These are phyloP conservation scores for Soucietia sequanensis DNA, from an alignment of 805 yeast genomes.

Conservation along the genomic window DNA sequence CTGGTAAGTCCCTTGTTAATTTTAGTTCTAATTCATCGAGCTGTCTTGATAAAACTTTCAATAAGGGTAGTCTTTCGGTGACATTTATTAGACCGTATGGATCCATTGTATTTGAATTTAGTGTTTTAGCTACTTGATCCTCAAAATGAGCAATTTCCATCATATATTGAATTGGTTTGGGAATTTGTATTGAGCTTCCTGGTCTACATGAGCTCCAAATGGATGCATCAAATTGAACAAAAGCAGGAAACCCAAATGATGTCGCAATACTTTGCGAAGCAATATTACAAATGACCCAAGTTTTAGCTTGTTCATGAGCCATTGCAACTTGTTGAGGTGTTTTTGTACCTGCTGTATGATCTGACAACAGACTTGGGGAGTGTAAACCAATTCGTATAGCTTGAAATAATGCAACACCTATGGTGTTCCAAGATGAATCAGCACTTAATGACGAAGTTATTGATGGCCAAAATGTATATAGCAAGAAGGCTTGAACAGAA, in stretches of 20 bases:
- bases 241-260: slow-evolving; percentile 92
- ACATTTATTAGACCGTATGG: slow-evolving; percentile 64
- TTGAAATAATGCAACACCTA: slow-evolving; percentile 89
- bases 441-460: slow-evolving; percentile 91
- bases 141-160: slow-evolving; percentile 82
- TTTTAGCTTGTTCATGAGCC: slow-evolving; percentile 74
- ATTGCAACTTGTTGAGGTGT: slow-evolving; percentile 45
- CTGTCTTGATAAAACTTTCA: slow-evolving; percentile 68
- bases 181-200: slow-evolving; percentile 46
- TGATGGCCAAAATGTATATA: slow-evolving; percentile 95
- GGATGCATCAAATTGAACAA: slow-evolving; percentile 73
- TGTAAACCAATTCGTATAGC: slow-evolving; percentile 92
- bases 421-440: slow-evolving; percentile 93
- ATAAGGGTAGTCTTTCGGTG: slow-evolving; percentile 70
- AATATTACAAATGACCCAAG: slow-evolving; percentile 93
- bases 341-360: slow-evolving; percentile 37
- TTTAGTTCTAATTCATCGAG: slow-evolving; percentile 73
- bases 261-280: slow-evolving; percentile 89
- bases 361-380: slow-evolving; percentile 50
- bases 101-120: slow-evolving; percentile 69
- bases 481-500: slow-evolving; percentile 87
- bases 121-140: slow-evolving; percentile 75
- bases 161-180: slow-evolving; percentile 67
- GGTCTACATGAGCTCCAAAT: slow-evolving; percentile 54
- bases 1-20: slow-evolving; percentile 35